Evolutionary conservation across 1,284 basidiomycete species (phyloP), one percentile per base, ranked within the genome.

Genomic region (Malassezia japonica): DNA sequence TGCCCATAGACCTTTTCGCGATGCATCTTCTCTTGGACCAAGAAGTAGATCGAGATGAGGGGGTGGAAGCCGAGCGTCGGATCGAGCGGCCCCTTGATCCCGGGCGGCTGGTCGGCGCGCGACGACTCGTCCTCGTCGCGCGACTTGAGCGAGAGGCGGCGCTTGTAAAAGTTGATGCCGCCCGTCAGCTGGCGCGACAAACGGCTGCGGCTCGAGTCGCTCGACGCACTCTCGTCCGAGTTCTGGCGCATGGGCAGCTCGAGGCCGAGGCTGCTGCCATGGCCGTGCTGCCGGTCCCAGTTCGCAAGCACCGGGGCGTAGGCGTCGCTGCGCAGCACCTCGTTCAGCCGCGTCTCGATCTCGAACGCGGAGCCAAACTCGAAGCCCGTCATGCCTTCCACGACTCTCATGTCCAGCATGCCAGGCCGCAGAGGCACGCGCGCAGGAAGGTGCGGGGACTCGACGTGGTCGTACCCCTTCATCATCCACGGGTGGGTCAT

Each of bases 1-100:
- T 85, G 83, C 0, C 92, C 92, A 74, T 90, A 96, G 4, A 96
- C 85, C 51, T 81, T 80, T 66, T 96, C 91, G 44, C 92, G 79
- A 67, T 96, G 90, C 72, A 91, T 80, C 78, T 95, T 95, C 76
- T 98, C 92, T 48, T 85, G 78, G 1, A 92, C 87, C 16, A 98
- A 81, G 76, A 85, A 96, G 73, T 98, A 98, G 75, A 98, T 94
- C 21, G 89, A 91, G 48, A 98, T 80, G 28, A 98, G 79, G 0
- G 90, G 91, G 73, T 96, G 89, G 76, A 87, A 98, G 3, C 89
- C 91, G 46, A 82, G 79, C 4, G 88, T 92, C 6, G 94, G 92
- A 68, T 98, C 91, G 10, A 78, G 64, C 1, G 74, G 73, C 47
- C 78, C 78, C 16, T 51, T 51, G 6, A 51, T 15, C 10, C 49